Evolutionary conservation across 192 early-diverging fungal genomes (phyloP).

Genomic region (Globomyces pollinis-pini): DNA sequence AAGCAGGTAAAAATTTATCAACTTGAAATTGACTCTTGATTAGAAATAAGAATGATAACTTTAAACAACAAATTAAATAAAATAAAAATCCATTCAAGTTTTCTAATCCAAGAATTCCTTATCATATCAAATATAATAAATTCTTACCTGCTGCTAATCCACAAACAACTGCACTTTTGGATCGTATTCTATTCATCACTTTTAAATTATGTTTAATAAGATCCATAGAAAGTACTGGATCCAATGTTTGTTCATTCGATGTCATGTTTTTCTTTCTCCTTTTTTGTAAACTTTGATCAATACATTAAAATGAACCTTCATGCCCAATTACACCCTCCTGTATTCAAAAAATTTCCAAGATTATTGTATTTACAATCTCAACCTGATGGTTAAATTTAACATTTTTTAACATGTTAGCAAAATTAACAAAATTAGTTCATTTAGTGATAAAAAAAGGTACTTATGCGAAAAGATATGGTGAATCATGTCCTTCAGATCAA

Average conservation of each 20-base stretch:
- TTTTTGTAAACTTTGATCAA: too few species aligned
- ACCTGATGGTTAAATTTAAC: too few species aligned
- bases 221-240: background rate
- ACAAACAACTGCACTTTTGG: background rate
- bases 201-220: background rate
- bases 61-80: background rate
- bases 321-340: too few species aligned
- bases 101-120: background rate
- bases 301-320: too few species aligned
- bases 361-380: too few species aligned
- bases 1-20: background rate
- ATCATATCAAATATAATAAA: too few species aligned
- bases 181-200: background rate
- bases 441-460: slow-evolving; percentile 1
- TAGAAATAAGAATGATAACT: background rate
- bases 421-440: background rate
- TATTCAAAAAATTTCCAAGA: too few species aligned
- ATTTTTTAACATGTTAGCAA: too few species aligned
- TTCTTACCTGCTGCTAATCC: background rate
- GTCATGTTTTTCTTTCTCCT: too few species aligned
- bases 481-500: background rate
- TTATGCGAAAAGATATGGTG: background rate
- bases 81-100: background rate
- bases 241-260: background rate
- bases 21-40: background rate